phyloP scores from a whole-genome alignment of 257 asterid genomes.

The Oldenlandia corymbosa region DNA sequence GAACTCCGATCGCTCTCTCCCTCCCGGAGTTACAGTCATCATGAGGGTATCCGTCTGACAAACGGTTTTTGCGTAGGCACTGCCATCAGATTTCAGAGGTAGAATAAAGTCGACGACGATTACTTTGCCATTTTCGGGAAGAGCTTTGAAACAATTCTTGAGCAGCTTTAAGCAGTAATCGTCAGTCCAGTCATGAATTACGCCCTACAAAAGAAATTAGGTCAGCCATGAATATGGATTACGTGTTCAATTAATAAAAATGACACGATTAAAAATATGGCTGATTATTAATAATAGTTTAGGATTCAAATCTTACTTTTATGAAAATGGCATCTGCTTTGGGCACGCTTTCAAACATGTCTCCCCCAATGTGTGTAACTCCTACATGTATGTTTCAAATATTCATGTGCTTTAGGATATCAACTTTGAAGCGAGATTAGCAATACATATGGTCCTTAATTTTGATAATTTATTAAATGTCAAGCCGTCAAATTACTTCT shows the following conservation, averaged over 20 bases:
- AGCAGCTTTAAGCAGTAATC: not conserved
- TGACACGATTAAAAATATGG: too few relatives aligned
- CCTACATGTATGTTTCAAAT: not conserved
- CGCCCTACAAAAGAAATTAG: not conserved
- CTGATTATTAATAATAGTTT: too few relatives aligned
- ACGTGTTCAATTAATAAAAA: too few relatives aligned
- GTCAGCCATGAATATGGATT: not conserved
- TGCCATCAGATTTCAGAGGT: not conserved
- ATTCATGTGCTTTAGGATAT: too few relatives aligned
- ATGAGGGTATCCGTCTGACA: constrained; percentile 1
- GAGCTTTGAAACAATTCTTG: not conserved
- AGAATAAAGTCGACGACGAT: constrained; percentile 4
- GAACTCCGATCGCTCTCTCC: not conserved
- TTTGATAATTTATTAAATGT: too few relatives aligned
- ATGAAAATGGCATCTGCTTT: constrained; percentile 10
- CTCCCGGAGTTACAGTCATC: not conserved
- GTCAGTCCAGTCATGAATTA: not conserved
- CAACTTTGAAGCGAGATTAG: too few relatives aligned
- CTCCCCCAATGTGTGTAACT: constrained; percentile 2
- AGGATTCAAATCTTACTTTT: constrained; percentile 6
- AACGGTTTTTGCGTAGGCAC: not conserved
- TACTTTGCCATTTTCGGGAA: not conserved
- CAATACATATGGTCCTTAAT: too few relatives aligned
- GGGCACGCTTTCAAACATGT: constrained; percentile 15
- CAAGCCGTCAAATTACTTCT: too few relatives aligned